These are phyloP conservation scores for Pelargonium hybrid DNA, from an alignment of 441 rosid genomes.

Conservation along the genomic window DNA sequence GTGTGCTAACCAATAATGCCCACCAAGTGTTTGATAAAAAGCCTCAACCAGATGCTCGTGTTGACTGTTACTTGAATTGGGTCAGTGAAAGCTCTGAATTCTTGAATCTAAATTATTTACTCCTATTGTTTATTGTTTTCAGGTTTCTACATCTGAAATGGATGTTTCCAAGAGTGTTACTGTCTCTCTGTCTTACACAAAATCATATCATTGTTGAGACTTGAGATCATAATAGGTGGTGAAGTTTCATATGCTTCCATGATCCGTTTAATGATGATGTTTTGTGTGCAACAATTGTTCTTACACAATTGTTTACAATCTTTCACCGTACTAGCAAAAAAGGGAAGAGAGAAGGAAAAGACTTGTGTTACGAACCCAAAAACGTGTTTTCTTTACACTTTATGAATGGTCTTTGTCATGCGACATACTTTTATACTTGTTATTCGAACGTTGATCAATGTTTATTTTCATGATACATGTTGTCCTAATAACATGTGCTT, in stretches of 20 bases:
- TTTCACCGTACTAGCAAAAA: neutral
- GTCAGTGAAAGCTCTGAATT: neutral
- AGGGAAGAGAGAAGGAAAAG: neutral
- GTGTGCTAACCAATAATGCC: neutral
- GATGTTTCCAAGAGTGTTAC: neutral
- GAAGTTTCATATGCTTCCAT: neutral
- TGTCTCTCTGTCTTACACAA: neutral
- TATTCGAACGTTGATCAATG: no score
- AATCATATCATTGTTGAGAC: no score
- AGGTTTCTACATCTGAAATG: neutral
- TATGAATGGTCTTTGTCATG: no score
- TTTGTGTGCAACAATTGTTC: neutral
- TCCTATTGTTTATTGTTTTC: neutral
- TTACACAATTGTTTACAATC: neutral
- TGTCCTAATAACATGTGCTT: no score
- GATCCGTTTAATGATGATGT: neutral
- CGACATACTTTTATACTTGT: no score
- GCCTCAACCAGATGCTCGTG: neutral
- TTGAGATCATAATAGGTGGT: neutral
- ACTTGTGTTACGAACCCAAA: no score
- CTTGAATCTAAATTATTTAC: neutral
- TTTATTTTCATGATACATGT: no score
- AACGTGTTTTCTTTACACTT: no score
- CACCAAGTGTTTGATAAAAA: conserved; percentile 5
- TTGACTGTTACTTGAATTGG: neutral